Evolutionary conservation across 164 flowering plant species (phyloP), one percentile per base, ranked within the genome.

Genomic region (Tetrastigma voinierianum): DNA sequence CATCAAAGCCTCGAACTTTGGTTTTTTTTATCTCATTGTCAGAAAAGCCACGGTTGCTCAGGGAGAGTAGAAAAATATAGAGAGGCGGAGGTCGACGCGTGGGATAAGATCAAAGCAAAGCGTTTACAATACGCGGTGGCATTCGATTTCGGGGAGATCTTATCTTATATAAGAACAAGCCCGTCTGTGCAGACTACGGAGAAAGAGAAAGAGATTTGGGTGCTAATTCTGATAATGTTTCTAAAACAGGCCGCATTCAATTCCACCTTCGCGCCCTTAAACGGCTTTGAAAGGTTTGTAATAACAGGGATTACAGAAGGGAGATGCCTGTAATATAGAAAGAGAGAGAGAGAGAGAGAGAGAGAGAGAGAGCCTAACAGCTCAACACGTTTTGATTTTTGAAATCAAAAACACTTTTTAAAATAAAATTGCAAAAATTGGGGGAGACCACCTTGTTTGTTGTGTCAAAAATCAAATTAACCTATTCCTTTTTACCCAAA

Each of bases 381-480:
- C 86, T 72, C 86, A 82, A 80, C 86, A 80, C 86, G 86, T 82
- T 78, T 77, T 77, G 71, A 67, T 59, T 76, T 68, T 72, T 70
- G 62, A 72, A 63, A 65, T 54, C 49, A 49, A 2, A 57, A 18
- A 13, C 19, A 25, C 20, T 3, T 10, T 46, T 23, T 10, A 57
- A 45, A 57, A 43, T 16, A 49, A 20, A n/a, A n/a, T n/a, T n/a
- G n/a, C n/a, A n/a, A n/a, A n/a, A n/a, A n/a, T n/a, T n/a, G n/a
- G n/a, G n/a, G n/a, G n/a, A n/a, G n/a, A 32, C 40, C 40, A 32
- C 40, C 40, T 7, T 32, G 40, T 32, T 32, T 32, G 40, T 32
- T 32, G 3, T 32, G 40, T 32, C 40, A 32, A 32, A 32, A 32
- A 32, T 32, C 40, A 32, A 32, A 3, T 32, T 32, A 32, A 32